Evolutionary conservation across 2,329 filamentous ascomycete genomes (phyloP), one percentile per base, ranked within the genome.

Genomic region (Cladosporium sp.): DNA sequence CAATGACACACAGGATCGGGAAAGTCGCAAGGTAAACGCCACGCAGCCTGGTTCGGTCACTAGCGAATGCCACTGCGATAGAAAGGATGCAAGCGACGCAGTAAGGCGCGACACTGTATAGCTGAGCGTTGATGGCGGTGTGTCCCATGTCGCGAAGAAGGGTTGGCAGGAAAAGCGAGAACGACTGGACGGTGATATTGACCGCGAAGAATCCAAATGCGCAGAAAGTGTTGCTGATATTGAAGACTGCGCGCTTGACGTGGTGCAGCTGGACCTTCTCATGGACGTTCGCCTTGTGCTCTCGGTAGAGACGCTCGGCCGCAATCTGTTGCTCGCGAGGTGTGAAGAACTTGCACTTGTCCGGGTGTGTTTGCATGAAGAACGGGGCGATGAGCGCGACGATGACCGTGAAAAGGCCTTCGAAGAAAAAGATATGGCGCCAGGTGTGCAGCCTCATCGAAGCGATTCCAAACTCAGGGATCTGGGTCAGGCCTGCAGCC

Each of bases 371-470:
- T 0, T 79, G 78, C 69, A 83, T 75, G 56, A 79, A 66, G 48
- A 78, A 69, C 0, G 78, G 78, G 1, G 79, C 76, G 1, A 68
- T 54, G 1, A 74, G 37, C 0, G 35, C 79, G 10, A 77, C 60
- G 40, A 78, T 54, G 18, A 76, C 64, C 9, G 80, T 83, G 56
- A 82, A 59, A 40, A 82, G 63, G 0, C 80, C 81, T 62, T 83
- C 80, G 54, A 84, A 82, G 67, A 83, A 82, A 70, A 83, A 83
- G 58, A 84, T 84, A 63, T 79, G 79, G 55, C 77, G 72, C 78
- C 78, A 80, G 0, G 72, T 76, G 57, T 76, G 69, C 49, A 82
- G 71, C 28, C 61, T 68, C 54, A 70, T 70, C 2, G 66, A 56
- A 0, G 64, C 67, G 6, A 69, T 61, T 0, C 80, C 79, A 77